Evolutionary conservation across 2,329 filamentous ascomycete species (phyloP).

Genomic region (Penicillium vulpinum): DNA sequence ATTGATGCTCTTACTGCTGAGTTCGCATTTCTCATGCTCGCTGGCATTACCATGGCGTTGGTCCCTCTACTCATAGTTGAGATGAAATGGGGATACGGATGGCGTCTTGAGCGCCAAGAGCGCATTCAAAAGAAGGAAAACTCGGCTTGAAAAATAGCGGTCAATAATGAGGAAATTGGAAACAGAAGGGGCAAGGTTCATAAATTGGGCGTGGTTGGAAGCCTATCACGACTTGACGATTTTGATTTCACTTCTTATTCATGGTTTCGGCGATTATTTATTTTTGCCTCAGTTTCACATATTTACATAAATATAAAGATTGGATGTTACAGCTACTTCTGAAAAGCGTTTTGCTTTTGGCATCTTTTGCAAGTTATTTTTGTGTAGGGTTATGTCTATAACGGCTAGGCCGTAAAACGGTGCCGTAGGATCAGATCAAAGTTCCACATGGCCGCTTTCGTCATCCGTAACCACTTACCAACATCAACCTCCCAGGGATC

Average conservation of each 20-base stretch:
- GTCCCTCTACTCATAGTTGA: conserved; percentile 28
- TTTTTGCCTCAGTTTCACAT: neutral
- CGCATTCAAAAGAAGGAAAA: conserved; percentile 16
- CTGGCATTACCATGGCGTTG: conserved; percentile 29
- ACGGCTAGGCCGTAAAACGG: neutral
- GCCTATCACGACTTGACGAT: conserved; percentile 9
- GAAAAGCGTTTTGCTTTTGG: neutral
- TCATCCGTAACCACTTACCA: accelerated
- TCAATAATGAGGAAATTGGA: neutral
- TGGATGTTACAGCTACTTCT: neutral
- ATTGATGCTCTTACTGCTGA: conserved; percentile 34
- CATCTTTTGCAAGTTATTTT: neutral
- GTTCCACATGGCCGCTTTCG: neutral
- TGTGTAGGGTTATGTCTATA: neutral
- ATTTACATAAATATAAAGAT: neutral
- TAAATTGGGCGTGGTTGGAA: neutral
- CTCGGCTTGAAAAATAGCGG: neutral
- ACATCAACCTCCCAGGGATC: neutral
- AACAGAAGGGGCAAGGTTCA: neutral
- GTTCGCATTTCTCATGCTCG: conserved; percentile 29
- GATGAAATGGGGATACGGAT: conserved; percentile 29
- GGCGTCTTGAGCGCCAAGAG: conserved; percentile 27
- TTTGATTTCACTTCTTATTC: neutral
- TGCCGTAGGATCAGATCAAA: neutral
- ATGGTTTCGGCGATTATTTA: neutral